Percentiles rank a stretch among this genome's conserved stretches.
phyloP scores from a whole-genome alignment of 495 filamentous ascomycete species.

The Xylaria bambusicola region DNA sequence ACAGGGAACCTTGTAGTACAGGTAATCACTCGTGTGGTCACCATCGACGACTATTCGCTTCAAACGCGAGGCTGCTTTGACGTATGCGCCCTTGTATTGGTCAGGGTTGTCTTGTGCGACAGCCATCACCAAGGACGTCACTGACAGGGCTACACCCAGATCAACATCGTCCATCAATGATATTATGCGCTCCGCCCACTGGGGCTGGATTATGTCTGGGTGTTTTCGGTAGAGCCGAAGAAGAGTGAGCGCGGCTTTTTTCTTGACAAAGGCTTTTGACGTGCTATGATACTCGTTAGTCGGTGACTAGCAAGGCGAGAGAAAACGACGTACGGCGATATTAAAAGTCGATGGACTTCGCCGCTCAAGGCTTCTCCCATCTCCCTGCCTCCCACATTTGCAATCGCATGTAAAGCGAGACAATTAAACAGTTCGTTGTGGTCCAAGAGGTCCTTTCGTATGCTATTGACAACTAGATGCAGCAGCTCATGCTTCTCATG shows the following conservation, averaged over 20 bases:
- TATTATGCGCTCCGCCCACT: conserved; percentile 98
- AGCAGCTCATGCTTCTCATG: conserved; percentile 97
- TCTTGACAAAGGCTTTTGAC: conserved; percentile 97
- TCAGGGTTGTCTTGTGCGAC: conserved; percentile 91
- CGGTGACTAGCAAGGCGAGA: neutral
- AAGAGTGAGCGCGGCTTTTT: conserved; percentile 97
- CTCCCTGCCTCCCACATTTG: conserved; percentile 93
- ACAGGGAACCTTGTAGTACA: conserved; percentile 98
- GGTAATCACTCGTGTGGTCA: conserved; percentile 83
- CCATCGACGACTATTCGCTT: conserved; percentile 88
- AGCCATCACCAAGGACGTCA: conserved; percentile 96
- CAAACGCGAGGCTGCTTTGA: conserved; percentile 85
- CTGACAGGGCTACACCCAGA: conserved; percentile 90
- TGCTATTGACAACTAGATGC: conserved; percentile 97
- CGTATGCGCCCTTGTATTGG: conserved; percentile 89
- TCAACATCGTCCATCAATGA: conserved; percentile 97
- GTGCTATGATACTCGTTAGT: conserved; percentile 56
- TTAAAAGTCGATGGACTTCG: conserved; percentile 92
- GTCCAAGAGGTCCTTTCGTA: conserved; percentile 92
- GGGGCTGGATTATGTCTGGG: conserved; percentile 85
- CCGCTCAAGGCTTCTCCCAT: conserved; percentile 93
- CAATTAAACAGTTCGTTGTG: conserved; percentile 98
- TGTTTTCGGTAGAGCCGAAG: conserved; percentile 94
- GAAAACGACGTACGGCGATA: conserved; percentile 76
- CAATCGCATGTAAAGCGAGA: conserved; percentile 96